Evolutionary conservation across 441 rosid genomes (phyloP).

Genomic region (Macaranga tanarius): DNA sequence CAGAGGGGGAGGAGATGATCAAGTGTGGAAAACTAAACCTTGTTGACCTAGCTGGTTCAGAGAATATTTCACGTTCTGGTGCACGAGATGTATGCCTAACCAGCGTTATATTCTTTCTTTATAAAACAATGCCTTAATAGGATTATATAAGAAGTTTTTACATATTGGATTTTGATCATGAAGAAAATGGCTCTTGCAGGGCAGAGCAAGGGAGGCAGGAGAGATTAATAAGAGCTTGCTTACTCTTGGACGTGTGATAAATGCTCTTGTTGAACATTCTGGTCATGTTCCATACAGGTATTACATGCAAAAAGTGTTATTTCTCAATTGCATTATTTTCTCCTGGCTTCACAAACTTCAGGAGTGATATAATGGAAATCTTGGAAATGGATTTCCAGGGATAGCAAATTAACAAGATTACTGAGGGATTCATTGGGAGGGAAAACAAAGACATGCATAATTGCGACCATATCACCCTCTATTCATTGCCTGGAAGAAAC

Average conservation of each 20-base stretch:
- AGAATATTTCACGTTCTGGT: constrained; percentile 97
- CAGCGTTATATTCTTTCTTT: constrained; percentile 18
- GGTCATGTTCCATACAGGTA: constrained; percentile 98
- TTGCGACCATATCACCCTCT: constrained; percentile 94
- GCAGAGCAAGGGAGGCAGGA: constrained; percentile 99
- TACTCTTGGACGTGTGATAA: constrained; percentile 97
- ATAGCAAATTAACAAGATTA: constrained; percentile 90
- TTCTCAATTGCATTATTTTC: constrained; percentile 8
- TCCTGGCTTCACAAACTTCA: constrained; percentile 5
- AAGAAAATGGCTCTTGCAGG: constrained; percentile 50
- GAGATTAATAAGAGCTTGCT: constrained; percentile 99
- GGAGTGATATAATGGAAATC: constrained; percentile 12
- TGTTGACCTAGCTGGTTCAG: constrained; percentile 99
- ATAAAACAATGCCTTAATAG: background rate
- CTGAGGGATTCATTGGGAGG: constrained; percentile 99
- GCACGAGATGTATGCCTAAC: constrained; percentile 75
- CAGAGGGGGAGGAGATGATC: constrained; percentile 97
- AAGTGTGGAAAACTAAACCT: constrained; percentile 97
- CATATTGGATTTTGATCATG: constrained; percentile 16
- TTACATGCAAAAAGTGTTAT: background rate
- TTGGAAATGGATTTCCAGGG: constrained; percentile 51
- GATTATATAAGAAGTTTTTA: background rate
- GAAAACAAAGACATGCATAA: constrained; percentile 96
- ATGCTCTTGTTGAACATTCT: constrained; percentile 95
- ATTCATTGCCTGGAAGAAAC: constrained; percentile 96